Conservation (phyloP, 2,329 filamentous ascomycete genomes). For the Colletotrichum sp. region DNA sequence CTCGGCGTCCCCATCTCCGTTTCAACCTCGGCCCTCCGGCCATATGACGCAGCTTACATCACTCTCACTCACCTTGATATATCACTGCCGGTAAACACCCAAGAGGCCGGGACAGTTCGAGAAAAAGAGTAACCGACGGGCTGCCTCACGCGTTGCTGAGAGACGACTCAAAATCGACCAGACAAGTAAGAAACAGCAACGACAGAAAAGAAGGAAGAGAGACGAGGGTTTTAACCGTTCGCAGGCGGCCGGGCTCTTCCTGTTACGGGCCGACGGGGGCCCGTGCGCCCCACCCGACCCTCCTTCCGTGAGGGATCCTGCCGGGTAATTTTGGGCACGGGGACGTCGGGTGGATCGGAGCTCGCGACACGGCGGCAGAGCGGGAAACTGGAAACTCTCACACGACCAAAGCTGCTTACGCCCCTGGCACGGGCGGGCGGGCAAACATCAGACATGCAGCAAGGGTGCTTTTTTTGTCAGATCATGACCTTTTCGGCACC, state of each 20-base stretch:
- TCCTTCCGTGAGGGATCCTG: slow-evolving; percentile 22
- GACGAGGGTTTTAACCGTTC: slow-evolving; percentile 16
- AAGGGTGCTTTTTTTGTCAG: background rate
- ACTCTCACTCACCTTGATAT: background rate
- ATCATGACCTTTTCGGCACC: background rate
- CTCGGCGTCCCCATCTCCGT: background rate
- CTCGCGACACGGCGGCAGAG: background rate
- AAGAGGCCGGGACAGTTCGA: background rate
- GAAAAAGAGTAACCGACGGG: background rate
- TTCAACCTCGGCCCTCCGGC: background rate
- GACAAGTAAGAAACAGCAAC: background rate
- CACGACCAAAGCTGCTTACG: background rate
- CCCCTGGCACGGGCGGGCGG: background rate
- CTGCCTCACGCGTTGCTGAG: background rate
- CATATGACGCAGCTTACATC: background rate
- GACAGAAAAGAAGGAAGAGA: background rate
- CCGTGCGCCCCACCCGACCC: slow-evolving; percentile 18
- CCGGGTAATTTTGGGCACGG: slow-evolving; percentile 23
- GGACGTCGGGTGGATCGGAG: background rate
- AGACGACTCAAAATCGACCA: background rate
- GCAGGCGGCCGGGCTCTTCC: slow-evolving; percentile 10
- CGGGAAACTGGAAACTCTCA: background rate
- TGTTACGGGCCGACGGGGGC: slow-evolving; percentile 12
- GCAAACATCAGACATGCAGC: background rate
- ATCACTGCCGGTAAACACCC: background rate